phyloP scores from a whole-genome alignment of 331 rosid species.

The Dryas integrifolia region DNA sequence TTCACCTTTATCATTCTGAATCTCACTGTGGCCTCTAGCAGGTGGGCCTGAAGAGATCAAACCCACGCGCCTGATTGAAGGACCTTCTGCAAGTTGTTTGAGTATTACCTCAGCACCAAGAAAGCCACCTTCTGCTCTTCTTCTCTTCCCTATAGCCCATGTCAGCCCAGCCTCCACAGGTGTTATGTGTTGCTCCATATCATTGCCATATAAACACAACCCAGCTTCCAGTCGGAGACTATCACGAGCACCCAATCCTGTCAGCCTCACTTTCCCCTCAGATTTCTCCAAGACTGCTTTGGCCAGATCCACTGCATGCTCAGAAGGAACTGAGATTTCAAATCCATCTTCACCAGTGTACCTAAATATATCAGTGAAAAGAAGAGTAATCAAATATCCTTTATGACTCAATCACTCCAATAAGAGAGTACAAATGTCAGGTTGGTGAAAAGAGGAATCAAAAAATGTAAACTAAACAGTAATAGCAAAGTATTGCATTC shows the following conservation, averaged over 20 bases:
- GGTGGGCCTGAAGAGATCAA: conserved; percentile 91
- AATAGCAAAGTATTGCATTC: background rate
- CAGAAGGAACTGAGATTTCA: conserved; percentile 94
- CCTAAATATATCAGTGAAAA: conserved; percentile 45
- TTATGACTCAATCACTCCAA: background rate
- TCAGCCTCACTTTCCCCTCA: conserved; percentile 80
- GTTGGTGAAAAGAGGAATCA: background rate
- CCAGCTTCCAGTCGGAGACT: conserved; percentile 96
- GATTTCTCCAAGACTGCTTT: conserved; percentile 91
- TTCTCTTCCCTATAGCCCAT: conserved; percentile 96
- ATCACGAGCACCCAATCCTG: conserved; percentile 89
- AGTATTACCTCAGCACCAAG: conserved; percentile 79
- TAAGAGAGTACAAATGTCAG: background rate
- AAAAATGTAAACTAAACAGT: conserved; percentile 2
- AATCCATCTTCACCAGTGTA: conserved; percentile 99
- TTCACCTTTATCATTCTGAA: conserved; percentile 71
- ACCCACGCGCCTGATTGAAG: conserved; percentile 74
- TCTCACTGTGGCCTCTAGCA: conserved; percentile 94
- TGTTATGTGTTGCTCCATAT: conserved; percentile 83
- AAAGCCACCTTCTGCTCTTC: conserved; percentile 95
- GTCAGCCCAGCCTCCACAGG: conserved; percentile 98
- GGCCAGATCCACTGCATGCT: conserved; percentile 81
- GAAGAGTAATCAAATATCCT: conserved; percentile 11
- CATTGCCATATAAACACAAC: conserved; percentile 81
- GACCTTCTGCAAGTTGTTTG: conserved; percentile 74